Conservation (phyloP, 139 green algal species). For the Coelastrella sp. region DNA sequence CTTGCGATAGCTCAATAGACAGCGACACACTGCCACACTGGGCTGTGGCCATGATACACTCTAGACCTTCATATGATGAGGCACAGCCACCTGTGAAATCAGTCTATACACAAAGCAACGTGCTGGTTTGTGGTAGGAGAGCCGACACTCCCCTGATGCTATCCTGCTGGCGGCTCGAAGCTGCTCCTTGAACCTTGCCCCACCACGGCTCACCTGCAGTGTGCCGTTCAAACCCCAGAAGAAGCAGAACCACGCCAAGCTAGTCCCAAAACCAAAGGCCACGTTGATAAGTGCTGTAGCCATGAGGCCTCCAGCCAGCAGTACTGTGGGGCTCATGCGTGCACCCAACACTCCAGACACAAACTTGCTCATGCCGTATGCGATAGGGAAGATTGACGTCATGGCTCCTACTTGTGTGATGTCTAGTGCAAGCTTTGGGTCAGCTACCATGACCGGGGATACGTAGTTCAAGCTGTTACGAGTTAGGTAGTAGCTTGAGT, state of each 20-base stretch:
- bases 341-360: slow-evolving; percentile 91
- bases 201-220: slow-evolving; percentile 75
- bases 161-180: no score
- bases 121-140: no score
- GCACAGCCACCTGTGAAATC: no score
- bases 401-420: slow-evolving; percentile 93
- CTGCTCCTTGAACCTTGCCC: no score
- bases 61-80: no score
- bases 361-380: slow-evolving; percentile 90
- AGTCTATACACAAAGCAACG: no score
- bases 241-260: slow-evolving; percentile 87
- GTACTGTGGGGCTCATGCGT: slow-evolving; percentile 81
- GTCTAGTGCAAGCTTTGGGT: slow-evolving; percentile 83
- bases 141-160: no score
- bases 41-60: no score
- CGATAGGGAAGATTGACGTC: slow-evolving; percentile 95
- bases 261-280: slow-evolving; percentile 88
- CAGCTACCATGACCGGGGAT: slow-evolving; percentile 93
- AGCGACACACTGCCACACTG: no score
- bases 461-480: slow-evolving; percentile 95
- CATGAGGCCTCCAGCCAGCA: slow-evolving; percentile 92
- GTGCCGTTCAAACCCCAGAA: slow-evolving; percentile 93
- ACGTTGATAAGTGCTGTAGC: slow-evolving; percentile 92
- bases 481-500: slow-evolving; percentile 92
- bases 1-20: no score